Evolutionary conservation across 1,139 yeast genomes (phyloP), one percentile per base, ranked within the genome.

Genomic region (Meyerozyma athensensis): DNA sequence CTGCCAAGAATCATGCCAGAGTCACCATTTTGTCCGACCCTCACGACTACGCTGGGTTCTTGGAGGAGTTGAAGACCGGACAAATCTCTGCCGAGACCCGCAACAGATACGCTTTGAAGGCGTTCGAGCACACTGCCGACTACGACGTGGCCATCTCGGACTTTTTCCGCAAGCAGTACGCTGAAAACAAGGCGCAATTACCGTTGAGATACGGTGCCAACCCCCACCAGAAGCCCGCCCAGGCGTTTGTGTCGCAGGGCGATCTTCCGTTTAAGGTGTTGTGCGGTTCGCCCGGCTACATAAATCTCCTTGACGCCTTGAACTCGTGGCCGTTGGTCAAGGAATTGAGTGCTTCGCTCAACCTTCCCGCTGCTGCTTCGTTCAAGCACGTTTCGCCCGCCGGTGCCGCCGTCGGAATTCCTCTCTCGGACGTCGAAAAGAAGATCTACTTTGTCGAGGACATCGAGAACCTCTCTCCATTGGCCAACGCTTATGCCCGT

Each of bases 301-400:
- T 92, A 62, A 92, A 92, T 72, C 72, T 92, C 58, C 76, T 92
- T 57, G 98, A 92, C 66, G 97, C 97, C 24, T 76, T 92, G 56
- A 92, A 92, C 72, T 86, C 98, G 6, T 92, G 98, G 98, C 98
- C 97, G 40, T 77, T 92, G 61, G 98, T 92, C 43, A 89, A 90
- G 71, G 98, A 92, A 70, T 79, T 92, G 56, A 82, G 92, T 40
- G 96, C 96, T 39, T 85, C 97, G 39, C 77, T 92, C 59, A 86
- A 86, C 66, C 75, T 92, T 53, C 98, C 98, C 39, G 98, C 98
- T 39, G 98, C 98, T 53, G 97, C 98, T 43, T 87, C 96, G 28
- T 92, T 92, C 74, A 92, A 92, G 75, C 98, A 92, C 65, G 97
- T 92, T 45, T 87, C 97, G 21, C 98, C 98, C 47, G 98, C 98